Base-by-base conservation (phyloP, 495 filamentous ascomycete species). In the Trichoderma asperelloides region DNA sequence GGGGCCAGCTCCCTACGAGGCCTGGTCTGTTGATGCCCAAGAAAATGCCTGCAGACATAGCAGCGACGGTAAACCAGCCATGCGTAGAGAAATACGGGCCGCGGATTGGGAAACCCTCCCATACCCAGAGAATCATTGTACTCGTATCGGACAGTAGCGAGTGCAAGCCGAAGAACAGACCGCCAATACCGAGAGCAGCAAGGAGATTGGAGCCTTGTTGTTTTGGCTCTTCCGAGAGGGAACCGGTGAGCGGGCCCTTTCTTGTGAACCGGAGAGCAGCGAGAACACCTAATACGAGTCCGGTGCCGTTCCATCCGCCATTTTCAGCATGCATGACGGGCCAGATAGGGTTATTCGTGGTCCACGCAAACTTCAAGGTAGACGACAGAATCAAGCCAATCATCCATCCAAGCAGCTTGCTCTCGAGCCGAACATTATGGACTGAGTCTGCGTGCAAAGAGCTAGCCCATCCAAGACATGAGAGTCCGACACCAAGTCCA, bases 91-190 rank as follows among this genome's bases (percentile, higher is more conserved):
- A 88, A 57, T 97, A 85, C 4, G 96, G 96, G 4, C 96, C 96
- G 62, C 90, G 85, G 64, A 97, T 85, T 47, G 96, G 96, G 71
- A 91, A 98, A 21, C 96, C 96, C 68, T 97, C 92, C 96, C 96
- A 99, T n/a, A 91, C 91, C 96, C 96, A 99, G 28, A 92, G 83
- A 68, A 98, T 97, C 93, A 98, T 98, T 39, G 96, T 99, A 78
- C 95, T 97, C 0, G 93, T 97, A 74, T 99, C 96, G 0, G 95
- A 96, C 30, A 99, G 83, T 16, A 98, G 83, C 2, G 93, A 97
- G 72, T 97, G 93, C 72, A 98, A 80, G n/a, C 83, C 91, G 70
- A 98, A 99, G 71, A 97, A 81, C 23, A 97, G 74, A 65, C 91
- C 96, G 45, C 84, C 93, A 65, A 97, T 77, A 63, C 96, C 91